Evolutionary conservation across 1,139 yeast genomes (phyloP).

Genomic region (Lodderomyces pseudojiufengensis): DNA sequence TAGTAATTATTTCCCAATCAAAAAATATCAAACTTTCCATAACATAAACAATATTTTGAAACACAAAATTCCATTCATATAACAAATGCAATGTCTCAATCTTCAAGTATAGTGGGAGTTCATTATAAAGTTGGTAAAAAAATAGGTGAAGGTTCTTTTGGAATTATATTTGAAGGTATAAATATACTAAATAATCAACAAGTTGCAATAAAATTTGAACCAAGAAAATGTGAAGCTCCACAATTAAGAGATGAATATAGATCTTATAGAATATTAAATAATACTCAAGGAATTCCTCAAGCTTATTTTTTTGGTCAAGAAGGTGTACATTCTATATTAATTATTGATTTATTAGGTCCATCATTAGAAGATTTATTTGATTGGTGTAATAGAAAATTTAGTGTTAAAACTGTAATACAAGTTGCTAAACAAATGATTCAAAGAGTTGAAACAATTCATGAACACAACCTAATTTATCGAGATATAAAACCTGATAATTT

Average conservation of each 20-base stretch:
- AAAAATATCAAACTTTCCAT: too few species aligned
- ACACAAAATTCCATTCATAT: too few species aligned
- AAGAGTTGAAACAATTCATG: slow-evolving; percentile 63
- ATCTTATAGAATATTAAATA: slow-evolving; percentile 62
- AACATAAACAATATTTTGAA: too few species aligned
- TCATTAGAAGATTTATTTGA: slow-evolving; percentile 75
- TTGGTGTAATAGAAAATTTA: slow-evolving; percentile 73
- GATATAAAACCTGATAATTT: slow-evolving; percentile 79
- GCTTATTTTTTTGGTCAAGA: slow-evolving; percentile 81
- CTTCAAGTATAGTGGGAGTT: slow-evolving; percentile 41
- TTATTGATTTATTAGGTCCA: slow-evolving; percentile 72
- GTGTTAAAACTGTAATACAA: slow-evolving; percentile 68
- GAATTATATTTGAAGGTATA: slow-evolving; percentile 92
- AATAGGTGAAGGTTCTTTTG: slow-evolving; percentile 98
- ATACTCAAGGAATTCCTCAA: slow-evolving; percentile 63
- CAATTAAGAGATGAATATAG: slow-evolving; percentile 75
- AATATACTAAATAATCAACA: slow-evolving; percentile 76
- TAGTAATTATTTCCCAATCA: too few species aligned
- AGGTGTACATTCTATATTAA: slow-evolving; percentile 71
- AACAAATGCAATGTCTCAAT: slow-evolving; percentile 10
- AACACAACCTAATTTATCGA: slow-evolving; percentile 66
- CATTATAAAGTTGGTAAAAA: slow-evolving; percentile 96
- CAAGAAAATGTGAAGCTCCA: slow-evolving; percentile 77
- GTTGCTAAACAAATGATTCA: slow-evolving; percentile 74
- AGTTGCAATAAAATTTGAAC: slow-evolving; percentile 77